phyloP scores from a whole-genome alignment of 2,329 filamentous ascomycete species.

The Botrytis paeoniae region DNA sequence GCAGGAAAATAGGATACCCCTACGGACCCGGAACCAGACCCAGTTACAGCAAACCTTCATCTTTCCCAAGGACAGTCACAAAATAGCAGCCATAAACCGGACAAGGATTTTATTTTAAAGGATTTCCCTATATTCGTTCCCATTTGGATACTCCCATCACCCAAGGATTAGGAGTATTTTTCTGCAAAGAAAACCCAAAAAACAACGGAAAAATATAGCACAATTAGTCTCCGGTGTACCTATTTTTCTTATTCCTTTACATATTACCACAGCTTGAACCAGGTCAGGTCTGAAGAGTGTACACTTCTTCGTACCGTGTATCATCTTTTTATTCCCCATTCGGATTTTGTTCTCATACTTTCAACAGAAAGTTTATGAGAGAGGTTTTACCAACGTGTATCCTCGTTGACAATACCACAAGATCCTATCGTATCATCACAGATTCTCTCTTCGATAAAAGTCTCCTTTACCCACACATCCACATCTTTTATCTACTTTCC shows the following conservation, averaged over 20 bases:
- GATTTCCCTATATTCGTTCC: neutral
- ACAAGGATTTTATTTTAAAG: conserved; percentile 12
- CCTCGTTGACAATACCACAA: conserved; percentile 4
- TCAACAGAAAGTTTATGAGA: neutral
- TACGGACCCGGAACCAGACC: conserved; percentile 4
- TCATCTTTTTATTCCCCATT: neutral
- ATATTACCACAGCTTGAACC: neutral
- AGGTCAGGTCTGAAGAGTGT: neutral
- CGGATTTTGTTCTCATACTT: neutral
- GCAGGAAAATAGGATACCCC: neutral
- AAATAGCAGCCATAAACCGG: conserved; percentile 4
- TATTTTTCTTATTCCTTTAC: neutral
- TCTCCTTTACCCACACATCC: conserved; percentile 1
- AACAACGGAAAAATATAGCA: neutral
- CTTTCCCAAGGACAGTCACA: neutral
- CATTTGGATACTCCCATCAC: conserved; percentile 2
- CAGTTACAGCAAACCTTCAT: neutral
- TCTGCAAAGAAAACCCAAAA: neutral
- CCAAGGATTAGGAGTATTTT: conserved; percentile 5
- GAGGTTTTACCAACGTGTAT: neutral
- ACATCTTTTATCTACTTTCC: neutral
- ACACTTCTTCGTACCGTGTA: neutral
- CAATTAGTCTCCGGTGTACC: neutral
- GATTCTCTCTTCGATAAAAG: conserved; percentile 5
- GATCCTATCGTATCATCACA: conserved; percentile 7